These are phyloP conservation scores for Verticillium dahliae DNA, from an alignment of 2,329 filamentous ascomycete species.

Conservation along the genomic window DNA sequence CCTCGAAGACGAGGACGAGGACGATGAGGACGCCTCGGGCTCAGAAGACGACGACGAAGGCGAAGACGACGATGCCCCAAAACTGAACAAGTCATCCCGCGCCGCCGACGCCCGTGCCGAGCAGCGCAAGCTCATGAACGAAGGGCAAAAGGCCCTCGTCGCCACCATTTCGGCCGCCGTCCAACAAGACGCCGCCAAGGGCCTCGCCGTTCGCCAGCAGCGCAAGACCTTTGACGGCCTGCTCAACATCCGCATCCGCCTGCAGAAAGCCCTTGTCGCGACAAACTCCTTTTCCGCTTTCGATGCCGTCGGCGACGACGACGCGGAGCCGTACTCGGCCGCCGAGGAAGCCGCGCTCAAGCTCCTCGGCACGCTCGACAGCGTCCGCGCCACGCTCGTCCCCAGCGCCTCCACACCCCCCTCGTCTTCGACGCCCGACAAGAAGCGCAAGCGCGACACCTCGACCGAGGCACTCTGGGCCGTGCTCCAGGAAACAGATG, in stretches of 20 bases:
- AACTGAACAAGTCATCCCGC: conserved; percentile 9
- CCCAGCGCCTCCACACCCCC: conserved; percentile 20
- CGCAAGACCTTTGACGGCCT: conserved; percentile 81
- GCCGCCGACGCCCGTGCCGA: conserved; percentile 41
- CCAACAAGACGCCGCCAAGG: conserved; percentile 76
- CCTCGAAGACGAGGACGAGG: conserved; percentile 29
- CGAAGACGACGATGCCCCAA: conserved; percentile 25
- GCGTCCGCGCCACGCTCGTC: conserved; percentile 56
- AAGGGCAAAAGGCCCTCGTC: conserved; percentile 60
- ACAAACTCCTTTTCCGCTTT: conserved; percentile 63
- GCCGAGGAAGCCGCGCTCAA: conserved; percentile 82
- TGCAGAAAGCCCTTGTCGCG: conserved; percentile 84
- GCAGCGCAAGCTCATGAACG: conserved; percentile 59
- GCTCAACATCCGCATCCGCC: conserved; percentile 81
- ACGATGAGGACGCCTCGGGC: conserved; percentile 17
- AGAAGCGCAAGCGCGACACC: conserved; percentile 56
- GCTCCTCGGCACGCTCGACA: conserved; percentile 75
- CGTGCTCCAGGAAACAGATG: conserved; percentile 61
- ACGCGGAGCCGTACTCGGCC: conserved; percentile 55
- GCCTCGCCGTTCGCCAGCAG: conserved; percentile 78
- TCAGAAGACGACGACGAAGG: neutral
- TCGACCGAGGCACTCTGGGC: conserved; percentile 65
- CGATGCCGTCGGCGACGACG: conserved; percentile 32
- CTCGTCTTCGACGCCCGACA: conserved; percentile 34
- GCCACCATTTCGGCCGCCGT: conserved; percentile 57